A percentile compares a stretch with the other conserved stretches of the same genome.
phyloP scores from a whole-genome alignment of 2,329 filamentous ascomycete species.

The Fusarium keratoplasticum region DNA sequence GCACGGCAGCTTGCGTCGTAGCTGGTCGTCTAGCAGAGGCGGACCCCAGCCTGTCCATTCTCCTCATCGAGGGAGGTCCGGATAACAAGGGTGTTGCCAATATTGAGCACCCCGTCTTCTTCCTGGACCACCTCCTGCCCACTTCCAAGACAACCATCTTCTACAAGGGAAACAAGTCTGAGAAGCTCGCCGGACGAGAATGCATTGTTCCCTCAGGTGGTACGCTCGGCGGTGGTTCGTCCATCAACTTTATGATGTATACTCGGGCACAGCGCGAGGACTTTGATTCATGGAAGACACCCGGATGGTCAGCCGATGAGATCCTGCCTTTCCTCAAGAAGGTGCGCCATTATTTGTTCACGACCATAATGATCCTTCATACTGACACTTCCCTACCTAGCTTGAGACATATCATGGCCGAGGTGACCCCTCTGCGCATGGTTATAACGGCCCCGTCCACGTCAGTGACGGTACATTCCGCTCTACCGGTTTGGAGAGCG shows the following conservation, averaged over 20 bases:
- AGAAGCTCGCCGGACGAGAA: slow-evolving; percentile 32
- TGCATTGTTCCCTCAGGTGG: slow-evolving; percentile 39
- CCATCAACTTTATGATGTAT: slow-evolving; percentile 47
- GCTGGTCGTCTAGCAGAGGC: slow-evolving; percentile 42
- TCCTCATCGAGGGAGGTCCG: slow-evolving; percentile 44
- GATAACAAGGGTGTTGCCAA: slow-evolving; percentile 40
- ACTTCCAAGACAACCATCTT: slow-evolving; percentile 34
- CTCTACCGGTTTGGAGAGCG: slow-evolving; percentile 53
- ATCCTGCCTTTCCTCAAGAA: slow-evolving; percentile 47
- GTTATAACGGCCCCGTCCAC: slow-evolving; percentile 65
- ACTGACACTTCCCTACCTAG: slow-evolving; percentile 43
- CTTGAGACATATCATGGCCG: slow-evolving; percentile 67
- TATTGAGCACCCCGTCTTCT: slow-evolving; percentile 38
- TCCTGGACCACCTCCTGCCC: slow-evolving; percentile 30
- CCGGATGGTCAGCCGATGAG: slow-evolving; percentile 47
- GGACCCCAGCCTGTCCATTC: slow-evolving; percentile 38
- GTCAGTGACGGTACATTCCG: slow-evolving; percentile 63
- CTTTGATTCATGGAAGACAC: slow-evolving; percentile 47
- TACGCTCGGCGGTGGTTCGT: slow-evolving; percentile 45
- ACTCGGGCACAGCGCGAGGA: slow-evolving; percentile 45
- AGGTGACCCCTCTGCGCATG: slow-evolving; percentile 60
- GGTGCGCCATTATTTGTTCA: slow-evolving; percentile 30
- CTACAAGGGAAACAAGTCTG: slow-evolving; percentile 37
- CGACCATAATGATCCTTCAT: slow-evolving; percentile 44
- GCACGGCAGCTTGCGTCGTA: slow-evolving; percentile 43